Percentiles rank a stretch among this genome's conserved stretches.
phyloP scores from a whole-genome alignment of 2,329 filamentous ascomycete genomes.

The Claviceps capensis region DNA sequence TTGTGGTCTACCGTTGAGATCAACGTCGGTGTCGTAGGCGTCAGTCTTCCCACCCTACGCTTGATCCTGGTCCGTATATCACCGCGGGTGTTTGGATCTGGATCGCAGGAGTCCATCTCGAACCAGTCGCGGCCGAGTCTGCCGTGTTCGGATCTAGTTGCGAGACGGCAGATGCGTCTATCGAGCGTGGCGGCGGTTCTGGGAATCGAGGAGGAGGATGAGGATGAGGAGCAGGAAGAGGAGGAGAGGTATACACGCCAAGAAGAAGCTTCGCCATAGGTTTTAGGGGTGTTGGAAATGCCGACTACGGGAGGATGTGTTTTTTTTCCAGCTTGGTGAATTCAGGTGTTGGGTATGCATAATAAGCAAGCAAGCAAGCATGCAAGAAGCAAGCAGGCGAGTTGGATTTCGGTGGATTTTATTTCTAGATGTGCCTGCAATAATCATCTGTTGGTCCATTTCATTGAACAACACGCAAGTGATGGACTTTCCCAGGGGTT shows the following conservation, averaged over 20 bases:
- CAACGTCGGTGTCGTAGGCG: constrained; percentile 18
- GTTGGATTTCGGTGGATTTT: too few relatives aligned
- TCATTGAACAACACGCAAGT: too few relatives aligned
- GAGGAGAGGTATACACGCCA: not conserved
- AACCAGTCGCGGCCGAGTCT: not conserved
- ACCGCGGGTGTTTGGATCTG: constrained; percentile 1
- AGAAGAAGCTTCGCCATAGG: not conserved
- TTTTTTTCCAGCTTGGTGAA: too few relatives aligned
- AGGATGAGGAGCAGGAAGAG: not conserved
- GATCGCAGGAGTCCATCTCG: not conserved
- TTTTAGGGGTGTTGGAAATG: too few relatives aligned
- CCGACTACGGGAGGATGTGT: too few relatives aligned
- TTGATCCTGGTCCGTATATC: constrained; percentile 8
- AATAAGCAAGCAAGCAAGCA: too few relatives aligned
- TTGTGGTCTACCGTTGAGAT: constrained; percentile 19
- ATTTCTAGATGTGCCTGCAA: too few relatives aligned
- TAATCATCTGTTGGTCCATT: too few relatives aligned
- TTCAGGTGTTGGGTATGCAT: too few relatives aligned
- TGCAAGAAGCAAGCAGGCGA: too few relatives aligned
- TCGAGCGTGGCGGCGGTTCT: constrained; percentile 1
- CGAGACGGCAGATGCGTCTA: constrained; percentile 1
- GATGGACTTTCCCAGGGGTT: too few relatives aligned
- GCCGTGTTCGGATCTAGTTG: not conserved
- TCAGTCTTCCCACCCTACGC: constrained; percentile 16
- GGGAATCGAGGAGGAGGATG: not conserved